These are phyloP conservation scores for Castanea mollissima DNA, from an alignment of 306 rosid genomes.

Conservation along the genomic window DNA sequence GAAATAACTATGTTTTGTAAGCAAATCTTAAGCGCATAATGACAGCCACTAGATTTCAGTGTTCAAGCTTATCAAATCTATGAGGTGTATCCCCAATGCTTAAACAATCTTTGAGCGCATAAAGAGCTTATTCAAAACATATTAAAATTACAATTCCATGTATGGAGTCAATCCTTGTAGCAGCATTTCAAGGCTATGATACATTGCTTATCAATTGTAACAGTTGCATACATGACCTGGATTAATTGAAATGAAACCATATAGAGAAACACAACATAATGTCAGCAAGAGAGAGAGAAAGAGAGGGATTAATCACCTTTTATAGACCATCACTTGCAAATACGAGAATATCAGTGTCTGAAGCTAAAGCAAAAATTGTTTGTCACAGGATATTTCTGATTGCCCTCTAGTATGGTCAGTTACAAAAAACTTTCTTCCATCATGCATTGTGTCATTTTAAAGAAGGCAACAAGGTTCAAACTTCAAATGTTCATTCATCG, in stretches of 20 bases:
- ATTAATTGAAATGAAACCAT: not conserved
- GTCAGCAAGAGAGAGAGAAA: not conserved
- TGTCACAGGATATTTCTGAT: too few species aligned
- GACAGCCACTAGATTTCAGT: too few species aligned
- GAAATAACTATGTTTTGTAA: too few species aligned
- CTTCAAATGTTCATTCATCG: too few species aligned
- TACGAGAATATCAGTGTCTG: conserved; percentile 56
- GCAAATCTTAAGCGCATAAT: too few species aligned
- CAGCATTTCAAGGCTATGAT: conserved; percentile 21
- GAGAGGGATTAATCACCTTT: conserved; percentile 53
- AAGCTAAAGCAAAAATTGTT: too few species aligned
- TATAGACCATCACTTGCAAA: conserved; percentile 87
- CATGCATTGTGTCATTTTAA: too few species aligned
- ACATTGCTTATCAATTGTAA: conserved; percentile 7
- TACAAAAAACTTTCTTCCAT: too few species aligned
- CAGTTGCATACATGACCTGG: conserved; percentile 51
- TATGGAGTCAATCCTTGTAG: conserved; percentile 22
- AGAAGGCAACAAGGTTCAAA: too few species aligned
- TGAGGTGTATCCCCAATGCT: not conserved
- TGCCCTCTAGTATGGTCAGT: too few species aligned
- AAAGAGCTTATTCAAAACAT: not conserved
- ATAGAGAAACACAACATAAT: not conserved
- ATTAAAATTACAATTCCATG: not conserved
- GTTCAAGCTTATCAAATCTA: too few species aligned
- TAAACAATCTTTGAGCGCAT: not conserved